These are phyloP conservation scores for Vitis labrusca DNA, from an alignment of 164 flowering plant genomes.

Conservation along the genomic window DNA sequence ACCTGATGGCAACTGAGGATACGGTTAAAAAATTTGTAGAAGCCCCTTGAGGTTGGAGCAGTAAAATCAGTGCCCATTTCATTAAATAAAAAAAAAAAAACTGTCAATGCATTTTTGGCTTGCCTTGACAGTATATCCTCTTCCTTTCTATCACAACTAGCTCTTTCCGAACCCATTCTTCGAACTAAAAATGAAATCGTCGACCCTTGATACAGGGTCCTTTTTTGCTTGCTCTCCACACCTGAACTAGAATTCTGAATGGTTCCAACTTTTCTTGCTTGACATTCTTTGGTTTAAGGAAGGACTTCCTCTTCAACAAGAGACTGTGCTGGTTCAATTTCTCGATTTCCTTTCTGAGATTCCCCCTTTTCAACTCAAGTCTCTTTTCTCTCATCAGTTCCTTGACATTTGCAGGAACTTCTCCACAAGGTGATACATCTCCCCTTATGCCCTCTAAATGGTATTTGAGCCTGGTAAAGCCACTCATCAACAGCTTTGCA, in stretches of 20 bases:
- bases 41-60: constrained; percentile 41
- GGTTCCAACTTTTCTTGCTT: constrained; percentile 15
- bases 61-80: constrained; percentile 47
- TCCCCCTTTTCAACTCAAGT: constrained; percentile 17
- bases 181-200: neutral
- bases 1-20: constrained; percentile 12
- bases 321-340: constrained; percentile 14
- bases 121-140: constrained; percentile 16
- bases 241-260: constrained; percentile 3
- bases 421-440: constrained; percentile 44
- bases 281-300: constrained; percentile 1
- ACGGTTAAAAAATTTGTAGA: constrained; percentile 40
- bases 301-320: constrained; percentile 15
- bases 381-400: constrained; percentile 27
- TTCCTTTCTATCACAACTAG: constrained; percentile 1
- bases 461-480: constrained; percentile 43
- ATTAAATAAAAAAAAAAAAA: constrained; percentile 50
- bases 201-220: constrained; percentile 3
- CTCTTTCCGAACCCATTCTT: constrained; percentile 2
- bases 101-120: constrained; percentile 40
- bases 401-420: constrained; percentile 42
- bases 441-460: constrained; percentile 55
- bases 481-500: constrained; percentile 43
- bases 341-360: constrained; percentile 21
- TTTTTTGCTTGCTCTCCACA: constrained; percentile 7